Percentiles rank a stretch among this genome's conserved stretches.
These are phyloP conservation scores for Sphaerostilbella broomeana DNA, from an alignment of 2,329 filamentous ascomycete genomes.

Conservation along the genomic window DNA sequence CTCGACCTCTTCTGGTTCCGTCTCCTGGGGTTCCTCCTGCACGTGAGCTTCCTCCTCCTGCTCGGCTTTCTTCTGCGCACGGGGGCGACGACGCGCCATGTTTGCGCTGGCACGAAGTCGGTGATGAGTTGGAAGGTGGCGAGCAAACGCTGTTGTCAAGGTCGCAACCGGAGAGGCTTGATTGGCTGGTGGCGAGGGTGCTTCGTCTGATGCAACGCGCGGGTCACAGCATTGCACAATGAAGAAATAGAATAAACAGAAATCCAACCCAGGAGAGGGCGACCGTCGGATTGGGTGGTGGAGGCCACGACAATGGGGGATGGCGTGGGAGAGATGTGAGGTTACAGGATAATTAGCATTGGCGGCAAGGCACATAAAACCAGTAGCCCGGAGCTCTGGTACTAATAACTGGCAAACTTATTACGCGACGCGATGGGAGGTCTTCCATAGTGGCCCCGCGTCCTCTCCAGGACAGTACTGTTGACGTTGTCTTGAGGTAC, in stretches of 20 bases:
- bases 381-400: constrained; percentile 11
- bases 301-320: too few species aligned
- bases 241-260: too few species aligned
- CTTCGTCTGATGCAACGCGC: constrained; percentile 15
- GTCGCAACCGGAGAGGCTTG: constrained; percentile 4
- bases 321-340: constrained; percentile 4
- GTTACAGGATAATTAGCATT: constrained; percentile 8
- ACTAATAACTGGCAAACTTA: neutral
- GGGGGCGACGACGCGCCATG: constrained; percentile 33
- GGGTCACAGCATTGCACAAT: constrained; percentile 21
- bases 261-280: too few species aligned
- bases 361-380: constrained; percentile 2
- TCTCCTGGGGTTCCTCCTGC: constrained; percentile 13
- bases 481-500: too few species aligned
- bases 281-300: constrained; percentile 3
- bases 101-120: constrained; percentile 18
- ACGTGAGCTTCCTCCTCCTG: constrained; percentile 22
- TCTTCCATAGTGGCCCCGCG: constrained; percentile 12
- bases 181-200: constrained; percentile 16
- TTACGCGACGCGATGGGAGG: constrained; percentile 10
- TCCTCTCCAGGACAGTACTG: too few species aligned
- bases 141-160: constrained; percentile 9
- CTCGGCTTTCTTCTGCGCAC: constrained; percentile 26
- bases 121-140: constrained; percentile 7
- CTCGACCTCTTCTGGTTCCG: constrained; percentile 14